A percentile compares a stretch with the other conserved stretches of the same genome.
These are phyloP conservation scores for Saccharum officinarum DNA, from an alignment of 176 grass and related monocot species.

Conservation along the genomic window DNA sequence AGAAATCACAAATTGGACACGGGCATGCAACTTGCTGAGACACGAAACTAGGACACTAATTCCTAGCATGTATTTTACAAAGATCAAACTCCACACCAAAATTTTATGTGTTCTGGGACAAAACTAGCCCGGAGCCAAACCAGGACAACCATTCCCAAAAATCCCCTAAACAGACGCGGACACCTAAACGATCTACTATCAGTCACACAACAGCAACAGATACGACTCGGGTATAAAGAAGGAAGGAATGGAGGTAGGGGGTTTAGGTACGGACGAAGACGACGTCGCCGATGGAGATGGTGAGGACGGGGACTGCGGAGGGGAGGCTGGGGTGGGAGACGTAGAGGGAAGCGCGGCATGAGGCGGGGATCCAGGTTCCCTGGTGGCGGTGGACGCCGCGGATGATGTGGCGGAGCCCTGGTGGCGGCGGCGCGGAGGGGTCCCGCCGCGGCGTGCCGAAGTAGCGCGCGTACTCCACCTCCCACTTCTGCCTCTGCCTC, in stretches of 20 bases:
- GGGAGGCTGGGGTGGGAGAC: conserved; percentile 24
- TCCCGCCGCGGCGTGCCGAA: conserved; percentile 42
- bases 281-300: conserved; percentile 52
- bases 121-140: background rate
- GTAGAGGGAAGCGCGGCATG: conserved; percentile 34
- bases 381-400: conserved; percentile 36
- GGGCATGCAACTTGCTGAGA: background rate
- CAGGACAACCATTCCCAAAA: background rate
- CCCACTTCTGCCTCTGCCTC: conserved; percentile 39
- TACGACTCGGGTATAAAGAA: background rate
- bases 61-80: background rate
- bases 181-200: background rate
- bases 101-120: background rate
- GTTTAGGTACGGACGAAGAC: conserved; percentile 47
- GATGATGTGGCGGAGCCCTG: conserved; percentile 37
- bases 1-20: background rate
- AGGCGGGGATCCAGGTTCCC: conserved; percentile 57
- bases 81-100: background rate
- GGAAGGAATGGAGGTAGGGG: background rate
- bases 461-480: conserved; percentile 67
- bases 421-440: conserved; percentile 23
- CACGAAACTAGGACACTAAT: background rate
- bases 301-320: conserved; percentile 41
- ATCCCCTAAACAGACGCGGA: background rate
- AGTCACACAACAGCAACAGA: conserved; percentile 15